Conservation (phyloP, 2,329 filamentous ascomycete genomes). For the Calonectria ilicicola region DNA sequence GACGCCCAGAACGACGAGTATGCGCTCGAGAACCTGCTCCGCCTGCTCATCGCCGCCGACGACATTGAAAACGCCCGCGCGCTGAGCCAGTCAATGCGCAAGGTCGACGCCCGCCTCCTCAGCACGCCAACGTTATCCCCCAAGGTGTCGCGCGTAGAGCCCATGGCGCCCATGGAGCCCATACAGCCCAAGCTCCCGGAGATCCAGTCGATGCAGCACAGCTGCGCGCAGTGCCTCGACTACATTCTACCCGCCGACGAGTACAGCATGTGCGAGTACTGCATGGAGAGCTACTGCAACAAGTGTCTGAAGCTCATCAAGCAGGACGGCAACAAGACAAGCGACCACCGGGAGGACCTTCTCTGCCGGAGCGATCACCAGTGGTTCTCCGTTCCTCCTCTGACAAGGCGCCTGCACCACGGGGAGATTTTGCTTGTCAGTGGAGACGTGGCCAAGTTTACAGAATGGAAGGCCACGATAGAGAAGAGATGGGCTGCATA, state of each 20-base stretch:
- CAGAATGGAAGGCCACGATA: slow-evolving; percentile 51
- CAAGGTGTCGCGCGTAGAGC: slow-evolving; percentile 44
- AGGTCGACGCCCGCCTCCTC: slow-evolving; percentile 45
- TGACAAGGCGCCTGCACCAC: slow-evolving; percentile 49
- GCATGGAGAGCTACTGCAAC: slow-evolving; percentile 54
- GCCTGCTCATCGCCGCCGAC: slow-evolving; percentile 52
- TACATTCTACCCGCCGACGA: slow-evolving; percentile 46
- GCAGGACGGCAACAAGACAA: slow-evolving; percentile 45
- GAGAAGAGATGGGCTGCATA: slow-evolving; percentile 44
- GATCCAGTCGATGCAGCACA: slow-evolving; percentile 48
- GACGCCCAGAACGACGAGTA: slow-evolving; percentile 57
- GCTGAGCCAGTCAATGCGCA: slow-evolving; percentile 54
- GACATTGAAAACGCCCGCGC: slow-evolving; percentile 52
- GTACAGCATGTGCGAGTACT: slow-evolving; percentile 52
- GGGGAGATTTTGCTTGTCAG: slow-evolving; percentile 53
- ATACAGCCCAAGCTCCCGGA: slow-evolving; percentile 53
- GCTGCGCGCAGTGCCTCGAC: slow-evolving; percentile 54
- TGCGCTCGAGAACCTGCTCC: slow-evolving; percentile 55
- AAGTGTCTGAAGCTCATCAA: slow-evolving; percentile 49
- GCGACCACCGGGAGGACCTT: slow-evolving; percentile 43
- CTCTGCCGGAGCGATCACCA: slow-evolving; percentile 52
- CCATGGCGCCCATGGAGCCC: too few species aligned
- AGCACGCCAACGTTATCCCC: slow-evolving; percentile 45
- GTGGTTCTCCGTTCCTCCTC: slow-evolving; percentile 53
- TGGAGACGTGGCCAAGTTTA: slow-evolving; percentile 47